Evolutionary conservation across 129 eudicot species (phyloP).

Genomic region (Gnaphalium uliginosum): DNA sequence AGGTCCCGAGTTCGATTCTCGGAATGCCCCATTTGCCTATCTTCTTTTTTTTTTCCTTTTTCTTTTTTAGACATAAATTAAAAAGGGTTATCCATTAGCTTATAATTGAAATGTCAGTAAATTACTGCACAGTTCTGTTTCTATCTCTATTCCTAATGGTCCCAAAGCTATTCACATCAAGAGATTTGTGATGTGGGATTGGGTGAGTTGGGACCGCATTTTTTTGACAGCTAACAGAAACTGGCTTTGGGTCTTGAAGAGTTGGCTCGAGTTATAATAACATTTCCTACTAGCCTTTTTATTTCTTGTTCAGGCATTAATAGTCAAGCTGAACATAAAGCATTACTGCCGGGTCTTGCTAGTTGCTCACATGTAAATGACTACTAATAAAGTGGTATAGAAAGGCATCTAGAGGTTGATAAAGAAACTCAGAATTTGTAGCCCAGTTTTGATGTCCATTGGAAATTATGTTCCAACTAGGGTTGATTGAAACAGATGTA

Average conservation of each 20-base stretch:
- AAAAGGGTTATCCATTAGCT: too few relatives aligned
- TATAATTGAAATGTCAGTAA: too few relatives aligned
- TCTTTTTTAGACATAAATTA: neutral
- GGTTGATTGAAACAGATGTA: neutral
- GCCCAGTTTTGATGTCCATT: neutral
- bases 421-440: neutral
- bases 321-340: too few relatives aligned
- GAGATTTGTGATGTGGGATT: neutral
- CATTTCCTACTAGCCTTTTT: neutral
- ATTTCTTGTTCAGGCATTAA: neutral
- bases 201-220: neutral
- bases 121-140: too few relatives aligned
- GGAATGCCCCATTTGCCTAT: slow-evolving; percentile 42
- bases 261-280: too few relatives aligned
- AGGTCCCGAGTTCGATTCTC: slow-evolving; percentile 98
- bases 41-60: too few relatives aligned
- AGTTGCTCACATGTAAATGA: too few relatives aligned
- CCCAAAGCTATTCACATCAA: neutral
- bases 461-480: neutral
- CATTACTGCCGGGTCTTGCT: neutral
- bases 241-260: neutral
- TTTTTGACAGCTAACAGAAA: neutral
- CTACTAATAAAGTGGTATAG: too few relatives aligned
- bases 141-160: neutral
- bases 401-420: neutral